A percentile compares a stretch with the other conserved stretches of the same genome.
Evolutionary conservation across 106 monocot genomes (phyloP).

Genomic region (Dendrobium nobile): DNA sequence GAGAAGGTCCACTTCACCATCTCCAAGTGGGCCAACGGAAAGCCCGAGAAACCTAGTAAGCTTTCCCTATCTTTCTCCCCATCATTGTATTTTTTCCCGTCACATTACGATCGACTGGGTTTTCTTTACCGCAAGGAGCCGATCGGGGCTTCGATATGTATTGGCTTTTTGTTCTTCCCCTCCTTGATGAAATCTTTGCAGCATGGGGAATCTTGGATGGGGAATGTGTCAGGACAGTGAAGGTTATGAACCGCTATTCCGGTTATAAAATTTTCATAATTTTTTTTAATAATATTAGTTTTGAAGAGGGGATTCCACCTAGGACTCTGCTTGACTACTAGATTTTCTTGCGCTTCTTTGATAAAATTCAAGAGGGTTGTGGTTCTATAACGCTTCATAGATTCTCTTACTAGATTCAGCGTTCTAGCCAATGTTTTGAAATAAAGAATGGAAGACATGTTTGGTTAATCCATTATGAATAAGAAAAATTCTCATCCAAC

Average conservation of each 20-base stretch:
- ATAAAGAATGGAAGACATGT: too few species aligned
- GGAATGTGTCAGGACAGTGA: too few species aligned
- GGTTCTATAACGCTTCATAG: not conserved
- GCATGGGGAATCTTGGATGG: not conserved
- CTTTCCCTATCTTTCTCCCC: not conserved
- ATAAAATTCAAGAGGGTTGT: not conserved
- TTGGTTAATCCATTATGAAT: too few species aligned
- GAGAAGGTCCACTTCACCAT: slow-evolving; percentile 96
- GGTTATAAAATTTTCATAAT: too few species aligned
- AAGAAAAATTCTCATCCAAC: not conserved
- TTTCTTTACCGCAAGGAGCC: not conserved
- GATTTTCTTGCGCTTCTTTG: not conserved
- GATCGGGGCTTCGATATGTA: not conserved
- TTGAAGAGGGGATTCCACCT: too few species aligned
- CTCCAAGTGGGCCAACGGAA: slow-evolving; percentile 73
- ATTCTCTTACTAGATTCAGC: not conserved
- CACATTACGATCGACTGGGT: not conserved
- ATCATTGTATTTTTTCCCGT: not conserved
- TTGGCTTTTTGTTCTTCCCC: not conserved
- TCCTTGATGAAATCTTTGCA: not conserved
- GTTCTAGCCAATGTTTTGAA: not conserved
- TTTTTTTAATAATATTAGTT: too few species aligned
- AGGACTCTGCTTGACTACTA: too few species aligned
- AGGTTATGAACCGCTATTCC: too few species aligned
- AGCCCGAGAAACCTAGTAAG: slow-evolving; percentile 86